phyloP scores from a whole-genome alignment of 495 filamentous ascomycete genomes.

The Penicillium riverlandense region DNA sequence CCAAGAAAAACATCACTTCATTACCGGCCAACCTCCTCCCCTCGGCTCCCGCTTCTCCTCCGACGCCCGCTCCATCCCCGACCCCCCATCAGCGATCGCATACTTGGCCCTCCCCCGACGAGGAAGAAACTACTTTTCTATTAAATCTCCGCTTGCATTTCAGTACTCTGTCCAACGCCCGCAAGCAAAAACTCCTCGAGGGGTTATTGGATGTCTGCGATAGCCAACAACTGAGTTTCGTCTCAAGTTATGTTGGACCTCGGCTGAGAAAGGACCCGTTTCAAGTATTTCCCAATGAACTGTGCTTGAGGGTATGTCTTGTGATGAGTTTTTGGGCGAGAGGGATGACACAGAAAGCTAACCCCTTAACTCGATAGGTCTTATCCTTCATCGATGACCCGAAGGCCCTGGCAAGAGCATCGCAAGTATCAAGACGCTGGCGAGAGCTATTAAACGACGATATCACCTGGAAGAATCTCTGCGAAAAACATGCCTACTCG shows the following conservation, averaged over 20 bases:
- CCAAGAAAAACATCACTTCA: conserved; percentile 41
- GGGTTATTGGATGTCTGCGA: conserved; percentile 88
- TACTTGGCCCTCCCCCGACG: conserved; percentile 51
- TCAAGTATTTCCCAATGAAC: conserved; percentile 76
- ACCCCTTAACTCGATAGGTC: conserved; percentile 45
- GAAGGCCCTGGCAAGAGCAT: conserved; percentile 81
- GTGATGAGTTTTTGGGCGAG: background rate
- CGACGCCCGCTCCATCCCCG: conserved; percentile 62
- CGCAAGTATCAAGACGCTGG: conserved; percentile 90
- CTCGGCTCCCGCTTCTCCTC: conserved; percentile 61
- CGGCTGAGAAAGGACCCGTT: conserved; percentile 95
- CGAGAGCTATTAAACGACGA: conserved; percentile 89
- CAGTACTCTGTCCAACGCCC: conserved; percentile 41
- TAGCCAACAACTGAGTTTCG: conserved; percentile 89
- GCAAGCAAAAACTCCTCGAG: conserved; percentile 61
- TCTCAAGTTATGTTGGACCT: conserved; percentile 87
- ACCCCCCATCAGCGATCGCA: conserved; percentile 54
- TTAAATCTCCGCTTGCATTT: conserved; percentile 51
- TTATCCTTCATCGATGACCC: conserved; percentile 93
- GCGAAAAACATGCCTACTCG: conserved; percentile 73
- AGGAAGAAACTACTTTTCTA: conserved; percentile 49
- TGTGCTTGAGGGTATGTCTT: conserved; percentile 73
- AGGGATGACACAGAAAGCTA: conserved; percentile 1
- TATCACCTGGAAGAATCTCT: conserved; percentile 95
- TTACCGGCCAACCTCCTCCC: conserved; percentile 55